Base-by-base conservation (phyloP, 2,329 filamentous ascomycete species). In the Sarocladium oryzae region DNA sequence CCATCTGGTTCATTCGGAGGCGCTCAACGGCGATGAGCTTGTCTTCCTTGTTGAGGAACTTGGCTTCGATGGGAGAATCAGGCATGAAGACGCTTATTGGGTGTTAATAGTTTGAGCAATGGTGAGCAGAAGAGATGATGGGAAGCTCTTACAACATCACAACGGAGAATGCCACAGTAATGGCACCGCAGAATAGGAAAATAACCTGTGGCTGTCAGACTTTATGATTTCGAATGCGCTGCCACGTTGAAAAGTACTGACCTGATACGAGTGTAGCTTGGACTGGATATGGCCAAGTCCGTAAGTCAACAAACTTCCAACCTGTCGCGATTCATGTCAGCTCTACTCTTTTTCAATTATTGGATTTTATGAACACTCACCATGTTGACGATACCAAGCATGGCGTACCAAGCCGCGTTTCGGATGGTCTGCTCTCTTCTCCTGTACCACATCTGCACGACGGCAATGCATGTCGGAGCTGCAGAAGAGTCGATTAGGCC, bases 41-140 rank as follows among this genome's bases (percentile, higher is more conserved):
- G 41, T 85, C 81, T 13, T 77, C 68, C 3, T 76, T 71, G 0
- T 66, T 70, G 2, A 85, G 68, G 46, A 82, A 84, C 18, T 74
- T 78, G 1, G 80, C 74, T 20, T 78, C 72, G 58, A 82, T 75
- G 0, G 83, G 82, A 0, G 79, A 82, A 56, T 86, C 83, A 0
- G 84, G 84, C 72, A 86, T 81, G 49, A 77, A 75, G 16, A 75
- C 38, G 51, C 57, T 56, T 8, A n/a, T n/a, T n/a, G n/a, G n/a
- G n/a, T n/a, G n/a, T n/a, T n/a, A n/a, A n/a, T n/a, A n/a, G n/a
- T n/a, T n/a, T n/a, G n/a, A n/a, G n/a, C n/a, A n/a, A n/a, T n/a
- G n/a, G n/a, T n/a, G n/a, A n/a, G n/a, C n/a, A n/a, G n/a, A n/a
- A n/a, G n/a, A n/a, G n/a, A n/a, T n/a, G n/a, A n/a, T n/a, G n/a